Evolutionary conservation across 202 grass and related monocot species (phyloP), one percentile per base, ranked within the genome.

Genomic region (Cymbopogon flexuosus): DNA sequence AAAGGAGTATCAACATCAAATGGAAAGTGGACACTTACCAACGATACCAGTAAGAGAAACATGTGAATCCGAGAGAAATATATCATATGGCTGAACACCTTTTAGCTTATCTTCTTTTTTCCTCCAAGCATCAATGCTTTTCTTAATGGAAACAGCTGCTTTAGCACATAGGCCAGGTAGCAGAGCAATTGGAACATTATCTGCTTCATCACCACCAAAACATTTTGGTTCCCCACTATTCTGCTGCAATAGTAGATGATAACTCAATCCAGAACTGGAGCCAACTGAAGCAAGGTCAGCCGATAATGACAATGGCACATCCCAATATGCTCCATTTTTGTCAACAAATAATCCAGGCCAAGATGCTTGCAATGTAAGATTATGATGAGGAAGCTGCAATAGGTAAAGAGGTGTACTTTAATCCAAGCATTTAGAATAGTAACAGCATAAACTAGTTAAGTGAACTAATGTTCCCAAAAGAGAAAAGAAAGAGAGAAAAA

Each of bases 311-410:
- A 94, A 67, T 34, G 95, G 92, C 37, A 94, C 86, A 54, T 94
- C 90, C 91, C 88, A 98, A 60, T 98, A 98, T 35, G 75, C 82
- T 75, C 92, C 95, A 6, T 41, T 81, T 73, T 89, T 88, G 84
- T 94, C 95, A 76, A 94, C 84, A 93, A 94, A 98, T 60, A 98
- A 86, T 73, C 88, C 86, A 70, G 92, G 92, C 73, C 88, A 94
- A 77, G 84, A 89, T 71, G 90, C 88, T 85, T 92, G 79, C 66
- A 93, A 76, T 71, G 86, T 88, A 84, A 98, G 16, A 82, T 82
- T 89, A 65, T 94, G 90, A 66, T 75, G 77, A 75, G 78, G 82
- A 84, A 98, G 41, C 90, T 94, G 89, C 76, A 94, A 72, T 61
- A 6, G 72, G 43, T 36, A 81, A 85, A 83, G 3, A 66, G 68